A percentile compares a stretch with the other conserved stretches of the same genome.
Evolutionary conservation across 148 eudicot species (phyloP).

Genomic region (Chenopodium berlandieri): DNA sequence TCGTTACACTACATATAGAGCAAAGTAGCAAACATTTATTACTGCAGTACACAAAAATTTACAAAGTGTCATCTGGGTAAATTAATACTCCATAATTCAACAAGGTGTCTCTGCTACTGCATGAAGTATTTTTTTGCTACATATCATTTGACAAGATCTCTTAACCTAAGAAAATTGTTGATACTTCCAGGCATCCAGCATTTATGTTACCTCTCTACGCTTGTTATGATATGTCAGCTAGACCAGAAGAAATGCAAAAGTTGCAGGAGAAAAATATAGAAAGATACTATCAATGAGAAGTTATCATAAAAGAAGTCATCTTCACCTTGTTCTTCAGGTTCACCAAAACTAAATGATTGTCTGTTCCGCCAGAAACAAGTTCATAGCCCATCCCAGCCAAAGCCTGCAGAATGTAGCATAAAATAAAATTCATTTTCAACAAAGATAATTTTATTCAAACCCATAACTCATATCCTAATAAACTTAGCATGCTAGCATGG

Average conservation of each 20-base stretch:
- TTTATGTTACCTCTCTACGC: not conserved
- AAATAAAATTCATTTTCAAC: not conserved
- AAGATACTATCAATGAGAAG: not conserved
- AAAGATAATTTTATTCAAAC: not conserved
- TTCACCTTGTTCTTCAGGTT: conserved; percentile 88
- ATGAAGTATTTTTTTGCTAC: not conserved
- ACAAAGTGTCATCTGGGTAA: not conserved
- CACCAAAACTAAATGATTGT: conserved; percentile 91
- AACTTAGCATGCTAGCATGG: conserved; percentile 11
- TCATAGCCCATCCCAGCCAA: conserved; percentile 67
- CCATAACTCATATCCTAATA: not conserved
- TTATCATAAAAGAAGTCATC: conserved; percentile 12
- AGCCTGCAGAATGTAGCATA: conserved; percentile 54
- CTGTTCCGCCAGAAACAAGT: conserved; percentile 99
- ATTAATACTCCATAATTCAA: not conserved
- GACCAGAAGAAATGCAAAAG: not conserved
- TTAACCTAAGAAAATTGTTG: not conserved
- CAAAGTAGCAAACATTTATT: not conserved
- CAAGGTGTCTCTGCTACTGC: not conserved
- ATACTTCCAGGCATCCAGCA: not conserved
- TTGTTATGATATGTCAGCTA: not conserved
- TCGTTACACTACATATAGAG: not conserved
- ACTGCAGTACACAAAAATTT: not conserved
- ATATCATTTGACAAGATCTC: not conserved
- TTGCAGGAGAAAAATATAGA: not conserved